Conservation (phyloP, 2,329 filamentous ascomycete species). For the Boeremia exigua region DNA sequence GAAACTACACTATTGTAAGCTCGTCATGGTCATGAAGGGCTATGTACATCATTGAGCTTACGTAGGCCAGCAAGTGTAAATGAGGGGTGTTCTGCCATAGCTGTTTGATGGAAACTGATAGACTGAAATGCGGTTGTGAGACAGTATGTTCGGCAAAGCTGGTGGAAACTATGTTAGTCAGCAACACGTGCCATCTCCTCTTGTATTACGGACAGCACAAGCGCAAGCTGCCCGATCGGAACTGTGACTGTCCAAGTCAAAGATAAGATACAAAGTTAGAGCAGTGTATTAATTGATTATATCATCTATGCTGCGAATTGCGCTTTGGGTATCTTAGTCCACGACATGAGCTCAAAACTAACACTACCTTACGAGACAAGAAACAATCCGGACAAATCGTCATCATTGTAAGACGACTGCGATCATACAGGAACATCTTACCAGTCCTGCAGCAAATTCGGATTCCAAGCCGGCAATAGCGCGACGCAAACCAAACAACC, state of each 20-base stretch:
- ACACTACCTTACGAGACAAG: not conserved
- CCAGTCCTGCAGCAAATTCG: slow-evolving; percentile 9
- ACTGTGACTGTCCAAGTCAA: not conserved
- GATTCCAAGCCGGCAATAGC: slow-evolving; percentile 10
- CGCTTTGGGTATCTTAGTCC: slow-evolving; percentile 14
- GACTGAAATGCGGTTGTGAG: not conserved
- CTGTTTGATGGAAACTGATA: not conserved
- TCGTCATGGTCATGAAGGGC: not conserved
- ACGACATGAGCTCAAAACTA: slow-evolving; percentile 3
- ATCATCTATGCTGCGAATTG: not conserved
- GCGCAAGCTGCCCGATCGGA: not conserved
- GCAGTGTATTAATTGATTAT: not conserved
- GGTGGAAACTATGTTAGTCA: slow-evolving; percentile 2
- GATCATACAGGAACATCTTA: not conserved
- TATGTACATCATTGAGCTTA: slow-evolving; percentile 12
- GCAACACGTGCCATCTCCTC: not conserved
- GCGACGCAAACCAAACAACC: slow-evolving; percentile 30
- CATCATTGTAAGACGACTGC: not conserved
- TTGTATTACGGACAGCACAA: too few relatives aligned
- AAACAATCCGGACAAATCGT: not conserved
- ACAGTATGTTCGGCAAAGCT: not conserved
- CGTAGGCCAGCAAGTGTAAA: slow-evolving; percentile 38
- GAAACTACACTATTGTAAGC: slow-evolving; percentile 25
- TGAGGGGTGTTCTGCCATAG: slow-evolving; percentile 39
- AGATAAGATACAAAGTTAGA: not conserved